Base-by-base conservation (phyloP, 208 protist species). In the Wallacemonas collosoma region DNA sequence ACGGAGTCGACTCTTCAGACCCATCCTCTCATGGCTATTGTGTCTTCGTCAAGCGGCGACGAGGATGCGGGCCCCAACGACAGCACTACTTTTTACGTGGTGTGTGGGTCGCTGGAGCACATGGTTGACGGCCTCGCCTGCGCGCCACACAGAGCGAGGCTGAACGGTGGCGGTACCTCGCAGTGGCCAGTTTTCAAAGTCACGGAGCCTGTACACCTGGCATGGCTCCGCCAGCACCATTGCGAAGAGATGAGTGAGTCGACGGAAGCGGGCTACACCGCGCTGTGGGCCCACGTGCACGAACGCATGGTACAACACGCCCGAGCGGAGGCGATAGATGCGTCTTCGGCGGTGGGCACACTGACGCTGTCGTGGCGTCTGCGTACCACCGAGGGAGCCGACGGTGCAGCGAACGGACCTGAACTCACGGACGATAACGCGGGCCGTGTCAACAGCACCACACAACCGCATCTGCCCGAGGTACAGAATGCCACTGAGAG, bases 41-140 rank as follows among this genome's bases (percentile, higher is more conserved):
- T 65, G 40, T 38, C 53, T 6, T 5, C 53, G 26, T 26, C 26
- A 26, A 26, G 26, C 26, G 26, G 0, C 26, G 26, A 26, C 26
- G 26, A 26, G 26, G 26, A 26, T 26, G 26, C 26, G 26, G 26
- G 26, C 26, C 26, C 26, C 26, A 26, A 26, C 26, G 26, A 26
- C 26, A 36, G 6, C 17, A 17, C 11, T 48, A 17, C 40, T 14
- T 8, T 65, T 6, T 65, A 65, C 43, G 60, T 65, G 8, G 60
- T 41, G 5, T 65, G 36, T 26, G 60, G 40, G 15, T 50, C 60
- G 6, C 41, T 50, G 38, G 60, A 65, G 60, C 17, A 15, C 41
- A 44, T 65, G 60, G 43, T 65, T 6, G 60, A 65, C n/a, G 17
- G 60, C 12, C 41, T 62, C 6, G 56, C 51, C 15, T 9, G 5